Base-by-base conservation (phyloP, 2,329 filamentous ascomycete species). In the Aaosphaeria pasadenensis region DNA sequence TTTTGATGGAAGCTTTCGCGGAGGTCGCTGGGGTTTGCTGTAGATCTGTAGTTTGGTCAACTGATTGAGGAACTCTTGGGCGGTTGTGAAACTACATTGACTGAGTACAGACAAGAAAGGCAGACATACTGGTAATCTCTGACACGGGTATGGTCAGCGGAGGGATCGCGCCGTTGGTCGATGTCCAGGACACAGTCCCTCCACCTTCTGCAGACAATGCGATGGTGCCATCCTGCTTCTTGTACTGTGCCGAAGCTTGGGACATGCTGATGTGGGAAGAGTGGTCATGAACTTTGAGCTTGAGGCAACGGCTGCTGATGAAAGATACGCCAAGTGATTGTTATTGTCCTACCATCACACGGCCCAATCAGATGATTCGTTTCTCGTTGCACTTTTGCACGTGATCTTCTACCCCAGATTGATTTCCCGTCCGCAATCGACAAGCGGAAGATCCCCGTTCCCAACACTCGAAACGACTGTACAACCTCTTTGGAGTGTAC, bases 181-280 rank as follows among this genome's bases (percentile, higher is more conserved):
- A 88, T 31, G 84, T 89, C 92, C 92, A 99, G 68, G 83, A 86
- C 52, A 97, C 82, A 35, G 80, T 84, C 63, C 82, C 24, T 11
- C 11, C 82, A 62, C 83, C 79, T 70, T 96, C 89, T 48, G 80
- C 75, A 11, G 88, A 84, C 59, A 97, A 78, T 29, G 84, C 82
- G 62, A 99, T 76, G 51, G 83, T 82, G 67, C 94, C 94, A 77
- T 97, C 89, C 72, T 95, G 94, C 78, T 97, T 99, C 75, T 96
- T 97, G 80, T 94, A 97, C 49, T 85, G 66, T 32, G 69, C 64
- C 45, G 65, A 59, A 49, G 64, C 67, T 53, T 61, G 58, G 46
- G 66, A 63, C 69, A 71, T 71, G 58, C 50, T 66, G 59, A 51
- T 40, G 33, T 17, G 29, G 46, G 43, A 11, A 40, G 11, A 40